Percentiles rank a stretch among this genome's conserved stretches.
Evolutionary conservation across 306 rosid species (phyloP).

Genomic region (Urtica urens): DNA sequence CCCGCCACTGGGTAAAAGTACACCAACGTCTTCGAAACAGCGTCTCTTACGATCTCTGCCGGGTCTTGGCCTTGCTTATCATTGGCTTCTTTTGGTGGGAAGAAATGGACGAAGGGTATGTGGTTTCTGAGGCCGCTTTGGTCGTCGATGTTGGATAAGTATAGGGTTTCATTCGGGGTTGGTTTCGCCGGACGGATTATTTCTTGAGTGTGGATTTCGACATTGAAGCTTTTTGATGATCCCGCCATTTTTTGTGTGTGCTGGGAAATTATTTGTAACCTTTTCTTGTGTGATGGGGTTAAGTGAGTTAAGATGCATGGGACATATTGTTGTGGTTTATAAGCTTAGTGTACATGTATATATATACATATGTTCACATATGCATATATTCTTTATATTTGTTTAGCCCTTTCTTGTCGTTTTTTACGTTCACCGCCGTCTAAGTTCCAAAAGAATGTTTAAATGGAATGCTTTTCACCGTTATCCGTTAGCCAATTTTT

Average conservation of each 20-base stretch:
- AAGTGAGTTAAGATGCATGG: too few species aligned
- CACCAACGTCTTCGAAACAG: constrained; percentile 11
- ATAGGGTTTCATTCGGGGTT: constrained; percentile 6
- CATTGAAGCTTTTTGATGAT: not conserved
- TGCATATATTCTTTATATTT: too few species aligned
- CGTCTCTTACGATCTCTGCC: constrained; percentile 3
- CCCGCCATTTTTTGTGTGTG: not conserved
- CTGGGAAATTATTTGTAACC: too few species aligned
- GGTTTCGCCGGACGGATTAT: constrained; percentile 11
- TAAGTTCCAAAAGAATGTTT: too few species aligned
- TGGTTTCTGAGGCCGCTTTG: constrained; percentile 21
- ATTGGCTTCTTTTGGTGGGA: constrained; percentile 1
- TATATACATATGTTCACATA: too few species aligned
- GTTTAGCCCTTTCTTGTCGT: too few species aligned
- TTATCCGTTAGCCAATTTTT: too few species aligned
- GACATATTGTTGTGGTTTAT: too few species aligned
- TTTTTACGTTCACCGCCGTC: too few species aligned
- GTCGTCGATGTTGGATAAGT: constrained; percentile 21
- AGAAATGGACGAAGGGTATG: constrained; percentile 20
- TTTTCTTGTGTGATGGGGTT: too few species aligned
- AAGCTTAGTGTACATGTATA: too few species aligned
- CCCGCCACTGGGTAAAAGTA: constrained; percentile 18
- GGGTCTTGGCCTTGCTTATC: not conserved
- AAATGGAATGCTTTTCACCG: too few species aligned
- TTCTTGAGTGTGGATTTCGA: constrained; percentile 4